A percentile compares a stretch with the other conserved stretches of the same genome.
Evolutionary conservation across 305 asterid genomes (phyloP).

Genomic region (Fraxinus floribunda): DNA sequence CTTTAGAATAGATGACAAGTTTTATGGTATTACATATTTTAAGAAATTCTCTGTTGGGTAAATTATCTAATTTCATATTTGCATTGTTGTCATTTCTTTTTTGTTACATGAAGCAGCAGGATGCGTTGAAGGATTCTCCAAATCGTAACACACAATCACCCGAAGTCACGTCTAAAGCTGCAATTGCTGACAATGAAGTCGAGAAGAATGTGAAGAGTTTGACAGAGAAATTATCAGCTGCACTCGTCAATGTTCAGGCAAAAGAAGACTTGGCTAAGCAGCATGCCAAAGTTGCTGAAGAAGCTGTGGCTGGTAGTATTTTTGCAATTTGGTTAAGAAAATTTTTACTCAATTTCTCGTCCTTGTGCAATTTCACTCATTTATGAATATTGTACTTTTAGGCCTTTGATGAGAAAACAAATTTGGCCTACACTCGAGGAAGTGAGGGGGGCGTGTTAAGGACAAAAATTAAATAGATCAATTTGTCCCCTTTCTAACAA

Average conservation of each 20-base stretch:
- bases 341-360: not conserved
- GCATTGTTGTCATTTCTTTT: not conserved
- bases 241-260: constrained; percentile 74
- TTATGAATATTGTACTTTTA: not conserved
- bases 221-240: constrained; percentile 75
- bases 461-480: not conserved
- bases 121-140: constrained; percentile 45
- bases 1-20: not conserved
- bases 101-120: constrained; percentile 38
- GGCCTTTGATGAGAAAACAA: not conserved
- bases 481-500: not conserved
- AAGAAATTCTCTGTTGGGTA: not conserved
- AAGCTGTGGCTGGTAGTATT: constrained; percentile 80
- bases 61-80: not conserved
- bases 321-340: not conserved
- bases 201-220: constrained; percentile 49
- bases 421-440: not conserved
- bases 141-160: constrained; percentile 42
- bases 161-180: constrained; percentile 48
- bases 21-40: not conserved
- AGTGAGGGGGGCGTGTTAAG: not conserved
- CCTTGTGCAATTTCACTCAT: not conserved
- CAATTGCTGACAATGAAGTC: constrained; percentile 39
- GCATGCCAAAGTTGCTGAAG: constrained; percentile 90
- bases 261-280: constrained; percentile 89